Conservation (phyloP, 1,284 basidiomycete genomes). For the Leccinum insolens region DNA sequence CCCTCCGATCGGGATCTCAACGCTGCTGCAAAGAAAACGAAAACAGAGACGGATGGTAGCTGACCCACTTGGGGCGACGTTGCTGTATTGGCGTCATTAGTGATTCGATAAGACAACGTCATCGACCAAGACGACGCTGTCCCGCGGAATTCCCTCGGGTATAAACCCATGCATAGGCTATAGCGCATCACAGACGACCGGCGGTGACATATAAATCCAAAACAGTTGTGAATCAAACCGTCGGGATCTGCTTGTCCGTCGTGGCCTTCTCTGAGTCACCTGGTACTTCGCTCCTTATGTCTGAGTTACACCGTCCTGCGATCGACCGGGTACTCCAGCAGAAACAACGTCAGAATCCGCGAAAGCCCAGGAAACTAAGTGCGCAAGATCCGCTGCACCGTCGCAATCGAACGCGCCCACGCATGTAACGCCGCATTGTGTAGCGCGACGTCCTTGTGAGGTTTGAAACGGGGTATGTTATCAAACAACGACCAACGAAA, state of each 20-base stretch:
- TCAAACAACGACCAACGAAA: neutral
- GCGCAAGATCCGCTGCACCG: conserved; percentile 67
- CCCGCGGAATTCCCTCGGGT: too few relatives aligned
- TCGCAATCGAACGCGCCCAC: conserved; percentile 67
- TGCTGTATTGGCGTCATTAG: too few relatives aligned
- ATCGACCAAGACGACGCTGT: too few relatives aligned
- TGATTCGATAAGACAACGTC: too few relatives aligned
- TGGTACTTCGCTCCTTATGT: conserved; percentile 4
- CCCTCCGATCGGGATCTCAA: neutral
- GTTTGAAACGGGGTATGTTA: neutral
- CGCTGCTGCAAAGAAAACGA: too few relatives aligned
- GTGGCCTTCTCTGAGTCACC: conserved; percentile 5
- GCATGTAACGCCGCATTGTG: conserved; percentile 63
- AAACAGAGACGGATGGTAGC: too few relatives aligned
- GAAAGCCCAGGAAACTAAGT: conserved; percentile 45
- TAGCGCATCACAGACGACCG: too few relatives aligned
- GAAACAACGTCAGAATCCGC: conserved; percentile 58
- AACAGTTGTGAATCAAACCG: neutral
- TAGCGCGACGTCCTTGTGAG: conserved; percentile 47
- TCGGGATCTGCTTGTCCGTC: neutral
- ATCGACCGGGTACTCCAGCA: conserved; percentile 61
- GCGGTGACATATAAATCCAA: neutral
- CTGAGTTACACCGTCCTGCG: conserved; percentile 47
- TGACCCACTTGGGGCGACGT: too few relatives aligned
- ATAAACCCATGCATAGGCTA: too few relatives aligned